These are phyloP conservation scores for Helicocarpus griseus DNA, from an alignment of 2,329 filamentous ascomycete species.

Conservation along the genomic window DNA sequence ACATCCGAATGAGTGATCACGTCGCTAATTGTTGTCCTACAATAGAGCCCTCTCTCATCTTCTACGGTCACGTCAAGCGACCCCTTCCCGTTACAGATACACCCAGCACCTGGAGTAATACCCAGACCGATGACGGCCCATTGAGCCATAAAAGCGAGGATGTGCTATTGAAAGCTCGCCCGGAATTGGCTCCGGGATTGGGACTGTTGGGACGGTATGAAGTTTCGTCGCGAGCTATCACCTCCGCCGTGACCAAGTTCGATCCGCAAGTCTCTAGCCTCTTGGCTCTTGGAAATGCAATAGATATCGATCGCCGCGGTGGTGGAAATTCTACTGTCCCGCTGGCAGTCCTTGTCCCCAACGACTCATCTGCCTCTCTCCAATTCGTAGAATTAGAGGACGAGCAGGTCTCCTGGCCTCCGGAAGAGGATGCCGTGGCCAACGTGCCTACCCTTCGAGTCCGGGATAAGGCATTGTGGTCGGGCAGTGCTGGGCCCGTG, in stretches of 20 bases:
- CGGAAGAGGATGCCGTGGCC: slow-evolving; percentile 10
- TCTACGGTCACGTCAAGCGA: not conserved
- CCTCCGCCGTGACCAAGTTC: slow-evolving; percentile 20
- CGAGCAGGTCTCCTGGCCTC: slow-evolving; percentile 16
- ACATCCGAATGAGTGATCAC: not conserved
- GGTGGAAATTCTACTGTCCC: slow-evolving; percentile 21
- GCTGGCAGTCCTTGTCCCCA: slow-evolving; percentile 30
- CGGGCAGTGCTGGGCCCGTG: slow-evolving; percentile 39
- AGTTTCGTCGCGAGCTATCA: slow-evolving; percentile 23
- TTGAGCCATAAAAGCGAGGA: slow-evolving; percentile 11
- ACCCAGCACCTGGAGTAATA: not conserved
- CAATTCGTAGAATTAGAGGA: slow-evolving; percentile 32
- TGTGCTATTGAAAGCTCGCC: slow-evolving; percentile 21
- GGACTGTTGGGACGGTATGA: slow-evolving; percentile 20
- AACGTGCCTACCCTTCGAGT: slow-evolving; percentile 30
- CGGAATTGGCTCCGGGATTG: slow-evolving; percentile 28
- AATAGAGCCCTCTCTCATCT: slow-evolving; percentile 1
- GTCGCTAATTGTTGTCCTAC: not conserved
- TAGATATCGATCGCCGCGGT: slow-evolving; percentile 24
- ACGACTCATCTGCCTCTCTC: slow-evolving; percentile 39
- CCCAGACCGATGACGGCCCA: not conserved
- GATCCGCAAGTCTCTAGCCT: slow-evolving; percentile 31
- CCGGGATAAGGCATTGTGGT: slow-evolving; percentile 40
- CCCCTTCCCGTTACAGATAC: not conserved
- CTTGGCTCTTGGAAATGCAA: slow-evolving; percentile 42